phyloP scores from a whole-genome alignment of 1,284 basidiomycete genomes.

The Trichosporon sp. region DNA sequence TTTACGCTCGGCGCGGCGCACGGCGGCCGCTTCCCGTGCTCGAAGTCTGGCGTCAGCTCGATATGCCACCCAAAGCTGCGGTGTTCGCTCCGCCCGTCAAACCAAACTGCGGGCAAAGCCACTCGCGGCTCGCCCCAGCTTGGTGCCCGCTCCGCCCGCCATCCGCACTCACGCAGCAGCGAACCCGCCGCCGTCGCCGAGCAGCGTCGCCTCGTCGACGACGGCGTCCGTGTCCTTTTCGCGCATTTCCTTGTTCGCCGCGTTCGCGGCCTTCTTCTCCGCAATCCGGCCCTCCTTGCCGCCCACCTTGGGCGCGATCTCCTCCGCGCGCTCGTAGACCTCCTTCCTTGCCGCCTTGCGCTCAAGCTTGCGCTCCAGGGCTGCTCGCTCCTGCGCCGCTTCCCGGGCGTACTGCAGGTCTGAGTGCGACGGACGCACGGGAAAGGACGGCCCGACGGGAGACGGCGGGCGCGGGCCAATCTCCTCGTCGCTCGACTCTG shows the following conservation, averaged over 20 bases:
- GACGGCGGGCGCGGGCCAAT: slow-evolving; percentile 30
- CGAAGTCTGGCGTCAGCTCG: slow-evolving; percentile 26
- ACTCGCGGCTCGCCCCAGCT: too few species aligned
- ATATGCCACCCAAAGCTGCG: too few species aligned
- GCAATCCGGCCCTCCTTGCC: slow-evolving; percentile 47
- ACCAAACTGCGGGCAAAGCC: too few species aligned
- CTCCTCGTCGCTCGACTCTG: slow-evolving; percentile 12
- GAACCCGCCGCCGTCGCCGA: slow-evolving; percentile 43
- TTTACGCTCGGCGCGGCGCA: slow-evolving; percentile 35
- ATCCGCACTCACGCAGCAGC: slow-evolving; percentile 41
- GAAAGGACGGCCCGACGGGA: slow-evolving; percentile 35
- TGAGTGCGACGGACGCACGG: slow-evolving; percentile 20
- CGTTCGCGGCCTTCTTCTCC: slow-evolving; percentile 44
- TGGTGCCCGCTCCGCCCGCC: too few species aligned
- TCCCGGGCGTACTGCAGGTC: slow-evolving; percentile 20
- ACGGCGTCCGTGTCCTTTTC: slow-evolving; percentile 43
- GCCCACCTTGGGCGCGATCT: slow-evolving; percentile 33
- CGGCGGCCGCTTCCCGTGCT: slow-evolving; percentile 37
- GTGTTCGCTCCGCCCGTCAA: too few species aligned
- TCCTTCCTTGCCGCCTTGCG: slow-evolving; percentile 28
- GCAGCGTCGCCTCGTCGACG: slow-evolving; percentile 43
- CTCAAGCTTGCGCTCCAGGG: slow-evolving; percentile 18
- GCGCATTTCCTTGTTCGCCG: slow-evolving; percentile 40
- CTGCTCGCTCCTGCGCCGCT: slow-evolving; percentile 20
- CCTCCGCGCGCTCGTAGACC: slow-evolving; percentile 36